A percentile compares a stretch with the other conserved stretches of the same genome.
These are phyloP conservation scores for Kwoniella pini DNA, from an alignment of 768 basidiomycete species.

Conservation along the genomic window DNA sequence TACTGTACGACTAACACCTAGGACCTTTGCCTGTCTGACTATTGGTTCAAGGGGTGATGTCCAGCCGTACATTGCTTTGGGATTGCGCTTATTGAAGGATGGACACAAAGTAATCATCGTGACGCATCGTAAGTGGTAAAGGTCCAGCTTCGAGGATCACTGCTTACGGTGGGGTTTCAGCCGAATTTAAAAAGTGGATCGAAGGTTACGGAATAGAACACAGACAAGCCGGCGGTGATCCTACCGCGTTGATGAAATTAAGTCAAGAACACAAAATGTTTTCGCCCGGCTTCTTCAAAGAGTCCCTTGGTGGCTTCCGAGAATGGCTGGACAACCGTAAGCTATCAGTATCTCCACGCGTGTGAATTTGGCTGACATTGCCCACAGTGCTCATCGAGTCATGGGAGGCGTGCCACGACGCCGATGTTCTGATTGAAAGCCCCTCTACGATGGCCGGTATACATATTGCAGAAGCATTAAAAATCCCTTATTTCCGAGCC, in stretches of 20 bases:
- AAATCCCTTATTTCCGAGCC: constrained; percentile 65
- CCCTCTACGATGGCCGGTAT: constrained; percentile 72
- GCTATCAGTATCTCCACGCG: constrained; percentile 40
- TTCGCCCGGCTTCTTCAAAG: constrained; percentile 70
- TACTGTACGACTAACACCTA: constrained; percentile 45
- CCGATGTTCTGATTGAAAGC: constrained; percentile 67
- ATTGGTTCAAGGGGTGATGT: constrained; percentile 66
- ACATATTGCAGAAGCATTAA: constrained; percentile 69
- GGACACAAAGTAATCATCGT: constrained; percentile 60
- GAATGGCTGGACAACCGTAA: constrained; percentile 67
- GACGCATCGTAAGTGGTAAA: constrained; percentile 58
- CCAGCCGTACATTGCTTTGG: constrained; percentile 61
- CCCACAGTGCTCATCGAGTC: constrained; percentile 63
- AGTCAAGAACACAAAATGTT: constrained; percentile 65
- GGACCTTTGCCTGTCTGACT: constrained; percentile 66
- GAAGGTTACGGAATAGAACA: constrained; percentile 64
- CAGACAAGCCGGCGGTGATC: constrained; percentile 68
- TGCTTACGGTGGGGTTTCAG: constrained; percentile 23
- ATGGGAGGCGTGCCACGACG: constrained; percentile 66
- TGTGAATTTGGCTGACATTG: not conserved
- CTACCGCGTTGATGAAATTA: constrained; percentile 68
- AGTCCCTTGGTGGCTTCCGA: constrained; percentile 64
- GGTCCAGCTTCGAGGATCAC: not conserved
- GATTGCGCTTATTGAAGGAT: constrained; percentile 56
- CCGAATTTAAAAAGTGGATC: constrained; percentile 62